These are phyloP conservation scores for Fusarium armeniacum DNA, from an alignment of 2,329 filamentous ascomycete species.

Conservation along the genomic window DNA sequence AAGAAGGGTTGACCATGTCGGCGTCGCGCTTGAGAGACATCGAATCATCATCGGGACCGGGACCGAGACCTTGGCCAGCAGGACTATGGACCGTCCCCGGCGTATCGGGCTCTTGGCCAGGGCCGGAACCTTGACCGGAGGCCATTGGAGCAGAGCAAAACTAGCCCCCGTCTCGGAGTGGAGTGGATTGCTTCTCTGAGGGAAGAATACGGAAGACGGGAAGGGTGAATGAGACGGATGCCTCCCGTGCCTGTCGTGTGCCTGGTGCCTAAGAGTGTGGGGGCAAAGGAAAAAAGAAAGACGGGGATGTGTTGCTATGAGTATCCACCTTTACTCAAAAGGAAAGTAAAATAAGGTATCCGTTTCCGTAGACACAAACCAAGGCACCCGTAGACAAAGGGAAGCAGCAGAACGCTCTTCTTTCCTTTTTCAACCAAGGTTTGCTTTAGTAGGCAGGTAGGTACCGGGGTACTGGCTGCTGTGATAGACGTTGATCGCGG, in stretches of 20 bases:
- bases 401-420: neutral
- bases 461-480: neutral
- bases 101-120: slow-evolving; percentile 27
- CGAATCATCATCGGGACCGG: slow-evolving; percentile 29
- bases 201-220: slow-evolving; percentile 26
- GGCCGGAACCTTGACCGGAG: slow-evolving; percentile 32
- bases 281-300: slow-evolving; percentile 13
- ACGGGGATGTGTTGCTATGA: slow-evolving; percentile 24
- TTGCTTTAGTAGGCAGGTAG: neutral
- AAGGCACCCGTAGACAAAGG: neutral
- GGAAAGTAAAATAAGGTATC: slow-evolving; percentile 3
- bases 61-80: slow-evolving; percentile 23
- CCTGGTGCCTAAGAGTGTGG: slow-evolving; percentile 30
- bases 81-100: slow-evolving; percentile 40
- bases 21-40: slow-evolving; percentile 44
- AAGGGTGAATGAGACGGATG: slow-evolving; percentile 17
- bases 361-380: neutral
- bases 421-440: neutral
- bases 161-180: slow-evolving; percentile 26
- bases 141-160: slow-evolving; percentile 36
- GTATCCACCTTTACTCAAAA: slow-evolving; percentile 31
- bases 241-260: slow-evolving; percentile 8
- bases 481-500: neutral
- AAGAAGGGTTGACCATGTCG: slow-evolving; percentile 33
- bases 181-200: slow-evolving; percentile 25